These are phyloP conservation scores for Fragaria nilgerrensis DNA, from an alignment of 306 rosid genomes.

Conservation along the genomic window DNA sequence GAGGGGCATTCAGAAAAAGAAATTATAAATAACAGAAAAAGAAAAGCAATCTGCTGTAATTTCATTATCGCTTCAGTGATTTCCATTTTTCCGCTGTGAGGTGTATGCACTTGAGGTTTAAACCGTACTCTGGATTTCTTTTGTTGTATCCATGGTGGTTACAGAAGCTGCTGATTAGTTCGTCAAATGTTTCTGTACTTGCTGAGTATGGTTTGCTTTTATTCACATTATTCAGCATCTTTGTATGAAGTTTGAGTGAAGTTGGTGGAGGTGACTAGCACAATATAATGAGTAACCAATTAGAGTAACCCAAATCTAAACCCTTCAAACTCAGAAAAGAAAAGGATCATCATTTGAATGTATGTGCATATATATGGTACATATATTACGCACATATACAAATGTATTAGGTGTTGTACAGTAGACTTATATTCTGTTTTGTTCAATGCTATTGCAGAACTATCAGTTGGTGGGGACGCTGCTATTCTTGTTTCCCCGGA, in stretches of 20 bases:
- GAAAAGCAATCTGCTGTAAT: not conserved
- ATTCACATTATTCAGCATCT: constrained; percentile 3
- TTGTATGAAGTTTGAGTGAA: not conserved
- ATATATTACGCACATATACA: not conserved
- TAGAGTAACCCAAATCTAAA: not conserved
- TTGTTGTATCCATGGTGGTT: not conserved
- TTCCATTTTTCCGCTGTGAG: not conserved
- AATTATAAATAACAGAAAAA: not conserved
- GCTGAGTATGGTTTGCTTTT: not conserved
- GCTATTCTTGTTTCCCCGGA: constrained; percentile 49
- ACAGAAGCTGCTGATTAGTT: not conserved
- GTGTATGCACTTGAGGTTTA: not conserved
- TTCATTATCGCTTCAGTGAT: not conserved
- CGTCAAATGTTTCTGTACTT: not conserved
- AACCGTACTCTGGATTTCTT: not conserved
- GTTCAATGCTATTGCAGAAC: constrained; percentile 55
- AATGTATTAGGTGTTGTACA: not conserved
- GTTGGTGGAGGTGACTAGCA: not conserved
- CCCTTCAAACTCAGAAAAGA: not conserved
- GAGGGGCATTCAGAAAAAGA: not conserved
- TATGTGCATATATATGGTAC: not conserved
- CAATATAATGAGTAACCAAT: not conserved
- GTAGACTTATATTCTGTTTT: constrained; percentile 32
- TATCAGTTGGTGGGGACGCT: constrained; percentile 45
- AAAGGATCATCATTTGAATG: not conserved